Conservation (phyloP, 2,329 filamentous ascomycete genomes). For the Fusarium irregulare region DNA sequence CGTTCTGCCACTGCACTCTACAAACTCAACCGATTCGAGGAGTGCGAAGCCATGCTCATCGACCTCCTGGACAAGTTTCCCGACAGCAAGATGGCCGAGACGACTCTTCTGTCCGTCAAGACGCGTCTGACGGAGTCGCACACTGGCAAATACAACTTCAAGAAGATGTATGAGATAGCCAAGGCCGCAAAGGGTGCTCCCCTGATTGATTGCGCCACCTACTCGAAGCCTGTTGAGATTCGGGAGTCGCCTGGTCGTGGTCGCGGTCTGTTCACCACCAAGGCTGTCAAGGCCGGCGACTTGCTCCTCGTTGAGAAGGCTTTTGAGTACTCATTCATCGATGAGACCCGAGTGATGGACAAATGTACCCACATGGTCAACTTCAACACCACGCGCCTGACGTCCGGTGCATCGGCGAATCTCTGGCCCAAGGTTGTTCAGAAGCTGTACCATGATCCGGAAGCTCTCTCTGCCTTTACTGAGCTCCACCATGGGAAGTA, state of each 20-base stretch:
- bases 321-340: conserved; percentile 55
- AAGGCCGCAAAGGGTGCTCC: conserved; percentile 49
- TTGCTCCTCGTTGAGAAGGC: conserved; percentile 68
- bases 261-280: conserved; percentile 63
- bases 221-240: conserved; percentile 55
- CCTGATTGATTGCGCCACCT: conserved; percentile 61
- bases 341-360: conserved; percentile 32
- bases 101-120: conserved; percentile 47
- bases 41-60: conserved; percentile 28
- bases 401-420: conserved; percentile 53
- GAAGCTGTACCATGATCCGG: conserved; percentile 58
- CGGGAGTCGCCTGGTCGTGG: conserved; percentile 55
- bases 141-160: conserved; percentile 55
- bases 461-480: conserved; percentile 10
- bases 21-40: not conserved
- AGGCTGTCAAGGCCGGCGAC: conserved; percentile 60
- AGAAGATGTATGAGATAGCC: conserved; percentile 52
- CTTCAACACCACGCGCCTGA: conserved; percentile 45
- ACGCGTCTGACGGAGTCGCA: conserved; percentile 53
- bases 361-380: conserved; percentile 50
- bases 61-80: conserved; percentile 50
- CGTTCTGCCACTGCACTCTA: not conserved
- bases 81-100: conserved; percentile 47
- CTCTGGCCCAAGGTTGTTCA: conserved; percentile 57
- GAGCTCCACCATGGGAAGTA: conserved; percentile 57